Conservation (phyloP, 148 eudicot genomes). For the Amaranthus palmeri region DNA sequence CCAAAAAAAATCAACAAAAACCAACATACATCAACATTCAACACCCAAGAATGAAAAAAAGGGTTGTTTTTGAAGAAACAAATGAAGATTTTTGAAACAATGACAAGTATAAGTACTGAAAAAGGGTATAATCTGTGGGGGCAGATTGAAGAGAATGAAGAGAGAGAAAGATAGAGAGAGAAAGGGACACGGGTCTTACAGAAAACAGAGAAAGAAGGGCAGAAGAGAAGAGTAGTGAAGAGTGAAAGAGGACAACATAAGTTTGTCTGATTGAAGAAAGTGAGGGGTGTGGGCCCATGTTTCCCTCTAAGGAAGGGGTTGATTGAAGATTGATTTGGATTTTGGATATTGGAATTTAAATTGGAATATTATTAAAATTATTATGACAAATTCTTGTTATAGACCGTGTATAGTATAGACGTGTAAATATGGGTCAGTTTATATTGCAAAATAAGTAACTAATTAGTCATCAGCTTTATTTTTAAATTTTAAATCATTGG, state of each 20-base stretch:
- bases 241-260: not conserved
- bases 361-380: too few relatives aligned
- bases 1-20: not conserved
- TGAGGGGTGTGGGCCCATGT: not conserved
- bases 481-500: too few relatives aligned
- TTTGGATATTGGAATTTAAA: not conserved
- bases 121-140: not conserved
- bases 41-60: not conserved
- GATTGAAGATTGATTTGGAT: slow-evolving; percentile 6
- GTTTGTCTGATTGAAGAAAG: not conserved
- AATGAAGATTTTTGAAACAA: not conserved
- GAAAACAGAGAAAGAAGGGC: not conserved
- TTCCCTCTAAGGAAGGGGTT: not conserved
- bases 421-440: too few relatives aligned
- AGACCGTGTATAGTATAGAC: too few relatives aligned
- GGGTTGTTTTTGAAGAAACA: not conserved
- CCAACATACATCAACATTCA: not conserved
- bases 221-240: not conserved
- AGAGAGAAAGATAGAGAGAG: not conserved
- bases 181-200: slow-evolving; percentile 10
- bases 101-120: not conserved
- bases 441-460: too few relatives aligned
- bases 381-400: too few relatives aligned
- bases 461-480: too few relatives aligned
- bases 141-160: not conserved